Percentiles rank a stretch among this genome's conserved stretches.
Evolutionary conservation across 2,329 filamentous ascomycete species (phyloP).

Genomic region (Camillea tinctor): DNA sequence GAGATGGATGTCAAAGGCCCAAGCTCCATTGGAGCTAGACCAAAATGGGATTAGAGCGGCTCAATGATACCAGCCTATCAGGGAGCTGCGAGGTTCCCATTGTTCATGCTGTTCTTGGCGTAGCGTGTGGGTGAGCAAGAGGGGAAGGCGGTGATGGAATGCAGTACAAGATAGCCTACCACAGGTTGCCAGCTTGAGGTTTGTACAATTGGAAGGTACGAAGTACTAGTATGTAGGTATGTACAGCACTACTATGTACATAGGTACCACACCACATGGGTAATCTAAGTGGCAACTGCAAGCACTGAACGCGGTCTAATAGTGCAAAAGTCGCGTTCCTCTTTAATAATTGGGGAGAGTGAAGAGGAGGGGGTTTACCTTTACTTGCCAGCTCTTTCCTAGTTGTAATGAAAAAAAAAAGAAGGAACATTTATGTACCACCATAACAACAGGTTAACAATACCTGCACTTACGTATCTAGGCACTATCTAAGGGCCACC

Average conservation of each 20-base stretch:
- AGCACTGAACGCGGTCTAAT: slow-evolving; percentile 31
- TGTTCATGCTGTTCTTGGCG: neutral
- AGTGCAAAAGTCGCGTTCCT: neutral
- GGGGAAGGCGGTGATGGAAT: neutral
- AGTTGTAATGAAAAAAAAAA: slow-evolving; percentile 4
- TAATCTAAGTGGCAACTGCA: slow-evolving; percentile 18
- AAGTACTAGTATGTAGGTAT: neutral
- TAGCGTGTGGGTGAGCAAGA: neutral
- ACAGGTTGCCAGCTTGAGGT: neutral
- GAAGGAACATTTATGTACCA: slow-evolving; percentile 7
- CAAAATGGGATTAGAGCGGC: slow-evolving; percentile 3
- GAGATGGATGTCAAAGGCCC: neutral
- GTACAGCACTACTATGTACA: neutral
- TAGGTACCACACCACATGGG: neutral
- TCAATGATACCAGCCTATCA: slow-evolving; percentile 3
- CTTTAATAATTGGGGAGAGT: slow-evolving; percentile 1
- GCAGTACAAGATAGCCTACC: neutral
- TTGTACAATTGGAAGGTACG: too few relatives aligned
- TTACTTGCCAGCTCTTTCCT: neutral
- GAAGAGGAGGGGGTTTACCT: too few relatives aligned
- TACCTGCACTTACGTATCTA: neutral
- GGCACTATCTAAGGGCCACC: too few relatives aligned
- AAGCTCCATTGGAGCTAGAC: slow-evolving; percentile 2
- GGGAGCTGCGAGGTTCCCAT: neutral
- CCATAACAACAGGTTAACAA: too few relatives aligned